Base-by-base conservation (phyloP, 1,284 basidiomycete species). In the Schizopora paradoxa region DNA sequence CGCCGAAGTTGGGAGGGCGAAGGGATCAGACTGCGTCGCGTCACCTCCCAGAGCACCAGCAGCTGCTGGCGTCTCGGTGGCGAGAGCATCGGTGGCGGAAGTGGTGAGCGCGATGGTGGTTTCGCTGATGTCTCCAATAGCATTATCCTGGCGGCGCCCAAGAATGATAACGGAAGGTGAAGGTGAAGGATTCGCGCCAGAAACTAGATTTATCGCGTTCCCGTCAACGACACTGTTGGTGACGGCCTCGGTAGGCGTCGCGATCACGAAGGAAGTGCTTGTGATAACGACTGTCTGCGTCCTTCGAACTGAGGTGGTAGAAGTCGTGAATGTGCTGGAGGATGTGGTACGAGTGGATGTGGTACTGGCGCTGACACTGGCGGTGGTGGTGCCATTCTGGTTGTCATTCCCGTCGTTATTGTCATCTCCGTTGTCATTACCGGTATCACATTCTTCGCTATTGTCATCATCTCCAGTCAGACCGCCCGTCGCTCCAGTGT, bases 401-500 rank as follows among this genome's bases (percentile, higher is more conserved):
- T n/a, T n/a, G n/a, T n/a, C n/a, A n/a, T n/a, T n/a, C 4, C 16
- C 34, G 16, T 35, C 34, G 8, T 8, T 16, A 3, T 10, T 8
- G 16, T 21, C 10, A 21, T 35, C 16, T 16, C 16, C 34, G 8
- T 16, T 11, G 2, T 21, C 34, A 35, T 35, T 21, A 21, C 16
- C 34, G 7, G 16, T 16, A 8, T 35, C 34, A 16, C 16, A 14
- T 10, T 16, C 34, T 18, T 21, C 16, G 34, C 16, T 21, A 35
- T 44, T 48, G 13, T 28, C 27, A 26, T 36, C 43, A 35, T 35
- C 23, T 13, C 43, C 47, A 32, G 47, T 46, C 14, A 51, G 14
- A 16, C 49, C 51, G 7, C 51, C 51, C 5, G 16, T 29, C 2
- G 51, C 54, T 27, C 54, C 51, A 10, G 56, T 53, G 19, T 48